These are phyloP conservation scores for Agroathelia rolfsii DNA, from an alignment of 1,284 basidiomycete genomes.

Conservation along the genomic window DNA sequence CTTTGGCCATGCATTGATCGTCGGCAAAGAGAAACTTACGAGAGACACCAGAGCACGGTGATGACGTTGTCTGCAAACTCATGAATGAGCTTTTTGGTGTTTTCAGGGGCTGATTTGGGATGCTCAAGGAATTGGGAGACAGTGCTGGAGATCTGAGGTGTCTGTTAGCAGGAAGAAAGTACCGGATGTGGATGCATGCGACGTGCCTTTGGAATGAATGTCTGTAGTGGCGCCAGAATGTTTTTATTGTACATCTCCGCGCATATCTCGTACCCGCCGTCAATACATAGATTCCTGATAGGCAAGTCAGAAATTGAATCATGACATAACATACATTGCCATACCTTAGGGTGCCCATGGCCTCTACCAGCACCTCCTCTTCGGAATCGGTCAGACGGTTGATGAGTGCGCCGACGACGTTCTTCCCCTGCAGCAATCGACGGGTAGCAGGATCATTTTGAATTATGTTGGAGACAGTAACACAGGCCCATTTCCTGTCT, in stretches of 20 bases:
- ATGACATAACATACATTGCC: conserved; percentile 12
- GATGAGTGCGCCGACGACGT: conserved; percentile 81
- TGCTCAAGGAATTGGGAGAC: conserved; percentile 60
- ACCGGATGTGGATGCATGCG: conserved; percentile 2
- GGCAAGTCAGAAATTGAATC: conserved; percentile 2
- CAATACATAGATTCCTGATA: conserved; percentile 81
- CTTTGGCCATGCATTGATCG: not conserved
- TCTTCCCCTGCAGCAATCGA: conserved; percentile 81
- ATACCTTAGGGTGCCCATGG: conserved; percentile 75
- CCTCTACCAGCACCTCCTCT: conserved; percentile 82
- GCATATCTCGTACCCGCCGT: conserved; percentile 88
- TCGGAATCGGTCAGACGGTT: conserved; percentile 74
- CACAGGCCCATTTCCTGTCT: conserved; percentile 89
- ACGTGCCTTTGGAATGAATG: conserved; percentile 65
- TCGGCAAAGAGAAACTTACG: conserved; percentile 58
- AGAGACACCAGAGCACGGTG: conserved; percentile 86
- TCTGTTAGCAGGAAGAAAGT: conserved; percentile 6
- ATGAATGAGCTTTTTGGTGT: conserved; percentile 67
- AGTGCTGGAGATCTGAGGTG: conserved; percentile 61
- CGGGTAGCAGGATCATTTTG: conserved; percentile 83
- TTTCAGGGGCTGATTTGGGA: conserved; percentile 51
- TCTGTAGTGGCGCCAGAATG: conserved; percentile 65
- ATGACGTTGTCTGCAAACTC: conserved; percentile 87
- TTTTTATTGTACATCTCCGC: conserved; percentile 97
- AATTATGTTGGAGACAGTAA: conserved; percentile 83